Percentiles rank a stretch among this genome's conserved stretches.
Conservation (phyloP, 179 eudicot genomes). For the Spergularia azorica region DNA sequence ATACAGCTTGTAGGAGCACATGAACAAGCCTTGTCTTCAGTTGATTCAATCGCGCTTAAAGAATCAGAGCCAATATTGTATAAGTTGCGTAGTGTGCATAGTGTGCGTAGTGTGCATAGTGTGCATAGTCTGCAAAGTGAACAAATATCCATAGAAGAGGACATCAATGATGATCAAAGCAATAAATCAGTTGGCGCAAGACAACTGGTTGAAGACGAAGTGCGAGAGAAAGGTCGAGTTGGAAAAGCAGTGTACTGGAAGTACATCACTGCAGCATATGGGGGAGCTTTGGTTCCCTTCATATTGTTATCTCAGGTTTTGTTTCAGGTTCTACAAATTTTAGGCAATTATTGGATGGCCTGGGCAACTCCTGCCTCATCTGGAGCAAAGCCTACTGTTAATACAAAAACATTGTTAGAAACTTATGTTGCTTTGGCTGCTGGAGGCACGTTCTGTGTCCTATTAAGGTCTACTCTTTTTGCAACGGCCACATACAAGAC, state of each 20-base stretch:
- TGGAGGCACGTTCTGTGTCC: slow-evolving; percentile 66
- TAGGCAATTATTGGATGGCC: slow-evolving; percentile 93
- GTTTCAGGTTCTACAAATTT: slow-evolving; percentile 58
- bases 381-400: slow-evolving; percentile 48
- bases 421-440: slow-evolving; percentile 72
- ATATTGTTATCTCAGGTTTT: slow-evolving; percentile 47
- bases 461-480: slow-evolving; percentile 48
- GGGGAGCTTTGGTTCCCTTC: slow-evolving; percentile 74
- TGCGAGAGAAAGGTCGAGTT: slow-evolving; percentile 83
- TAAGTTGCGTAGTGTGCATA: too few relatives aligned
- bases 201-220: slow-evolving; percentile 93
- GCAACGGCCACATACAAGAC: slow-evolving; percentile 52
- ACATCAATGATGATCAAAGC: slow-evolving; percentile 25
- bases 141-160: slow-evolving; percentile 22
- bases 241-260: slow-evolving; percentile 84
- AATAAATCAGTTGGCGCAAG: slow-evolving; percentile 34
- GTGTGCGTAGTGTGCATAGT: too few relatives aligned
- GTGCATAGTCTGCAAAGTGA: slow-evolving; percentile 14
- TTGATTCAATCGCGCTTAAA: slow-evolving; percentile 38
- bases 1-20: slow-evolving; percentile 93
- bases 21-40: slow-evolving; percentile 60
- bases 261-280: slow-evolving; percentile 70
- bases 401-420: slow-evolving; percentile 46
- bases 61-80: slow-evolving; percentile 6
- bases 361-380: slow-evolving; percentile 88